Base-by-base conservation (phyloP, 257 asterid species). In the Euphrasia confusa region DNA sequence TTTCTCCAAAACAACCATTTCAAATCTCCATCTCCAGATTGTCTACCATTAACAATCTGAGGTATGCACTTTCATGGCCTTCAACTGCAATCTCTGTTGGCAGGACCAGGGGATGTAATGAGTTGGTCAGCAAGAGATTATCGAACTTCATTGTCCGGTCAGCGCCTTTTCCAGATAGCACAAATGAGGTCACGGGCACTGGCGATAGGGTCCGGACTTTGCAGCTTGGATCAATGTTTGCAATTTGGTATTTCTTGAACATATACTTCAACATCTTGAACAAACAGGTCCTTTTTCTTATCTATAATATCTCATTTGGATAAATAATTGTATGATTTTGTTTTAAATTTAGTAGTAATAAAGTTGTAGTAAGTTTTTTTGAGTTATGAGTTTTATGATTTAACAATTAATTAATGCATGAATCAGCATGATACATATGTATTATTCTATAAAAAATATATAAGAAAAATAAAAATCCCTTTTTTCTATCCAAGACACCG, bases 231-330 rank as follows among this genome's bases (percentile, higher is more conserved):
- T 56, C 67, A 39, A 87, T 88, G 98, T 85, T 90, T 80, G 81
- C 56, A 24, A 55, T 77, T 28, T 90, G 96, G 98, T 90, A 88
- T 72, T 32, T 76, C 47, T 70, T 90, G 69, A 90, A 90, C 78
- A 87, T 87, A 33, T 85, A 70, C 81, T 90, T 83, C 95, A 90
- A 88, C 81, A 85, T 90, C 71, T 85, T 62, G 81, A 90, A 90
- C 67, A 88, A 90, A 72, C 98, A 90, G 89, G 96, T 85, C 58
- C 28, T 37, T 26, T 42, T 63, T 32, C 39, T 45, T 32, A 21
- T 14, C 5, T 37, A 7, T 42, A 5, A 0, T 18, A 32, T 66
- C 37, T 26, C 27, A 17, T 45, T 30, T 18, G 5, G 37, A 48
- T 53, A 15, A 15, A 9, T 32, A 49, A 12, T 49, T 4, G 13